Percentiles rank a stretch among this genome's conserved stretches.
phyloP scores from a whole-genome alignment of 179 eudicot species.

The Carnegiea gigantea region DNA sequence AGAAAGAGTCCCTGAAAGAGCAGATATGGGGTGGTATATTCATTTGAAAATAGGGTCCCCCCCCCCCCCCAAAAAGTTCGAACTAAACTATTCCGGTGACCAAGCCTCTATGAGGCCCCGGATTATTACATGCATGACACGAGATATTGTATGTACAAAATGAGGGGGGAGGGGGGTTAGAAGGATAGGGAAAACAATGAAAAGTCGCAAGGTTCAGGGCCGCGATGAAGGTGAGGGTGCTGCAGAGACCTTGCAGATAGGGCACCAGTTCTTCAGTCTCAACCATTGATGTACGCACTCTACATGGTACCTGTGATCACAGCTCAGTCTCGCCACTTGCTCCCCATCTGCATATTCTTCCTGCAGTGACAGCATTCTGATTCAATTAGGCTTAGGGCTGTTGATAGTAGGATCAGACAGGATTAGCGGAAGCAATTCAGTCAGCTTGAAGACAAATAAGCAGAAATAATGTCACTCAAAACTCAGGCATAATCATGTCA shows the following conservation, averaged over 20 bases:
- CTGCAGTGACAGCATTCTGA: slow-evolving; percentile 34
- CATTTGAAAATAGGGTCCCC: neutral
- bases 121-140: slow-evolving; percentile 15
- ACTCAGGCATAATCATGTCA: neutral
- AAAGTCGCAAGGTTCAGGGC: neutral
- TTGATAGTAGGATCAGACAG: too few species aligned
- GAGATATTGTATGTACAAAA: slow-evolving; percentile 19
- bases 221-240: slow-evolving; percentile 31
- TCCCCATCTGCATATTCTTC: slow-evolving; percentile 69
- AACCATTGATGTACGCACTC: slow-evolving; percentile 71
- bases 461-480: neutral
- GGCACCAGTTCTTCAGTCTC: slow-evolving; percentile 92
- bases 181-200: neutral
- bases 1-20: neutral
- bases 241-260: slow-evolving; percentile 81
- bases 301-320: slow-evolving; percentile 64
- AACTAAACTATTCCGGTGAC: slow-evolving; percentile 4
- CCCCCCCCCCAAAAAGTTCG: too few species aligned
- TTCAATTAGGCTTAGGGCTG: neutral
- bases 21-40: neutral
- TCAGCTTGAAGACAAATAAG: too few species aligned
- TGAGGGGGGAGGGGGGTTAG: neutral
- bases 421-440: too few species aligned
- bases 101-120: slow-evolving; percentile 1
- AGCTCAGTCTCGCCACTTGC: slow-evolving; percentile 58